Conservation (phyloP, 2,329 filamentous ascomycete species). For the Metarhizium guizhouense region DNA sequence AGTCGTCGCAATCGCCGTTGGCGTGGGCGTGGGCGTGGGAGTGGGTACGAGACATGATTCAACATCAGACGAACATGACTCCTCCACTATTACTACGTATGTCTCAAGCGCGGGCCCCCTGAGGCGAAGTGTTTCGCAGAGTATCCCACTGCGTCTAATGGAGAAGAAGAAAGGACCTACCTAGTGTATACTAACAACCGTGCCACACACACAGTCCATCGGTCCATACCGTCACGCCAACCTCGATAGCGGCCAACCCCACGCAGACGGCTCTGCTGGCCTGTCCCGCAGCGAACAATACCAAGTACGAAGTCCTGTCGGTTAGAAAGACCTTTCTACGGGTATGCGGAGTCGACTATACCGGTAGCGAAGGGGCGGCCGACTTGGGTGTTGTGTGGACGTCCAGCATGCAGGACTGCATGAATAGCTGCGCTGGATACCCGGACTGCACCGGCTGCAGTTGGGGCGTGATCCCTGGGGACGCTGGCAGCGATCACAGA, state of each 20-base stretch:
- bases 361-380: constrained; percentile 21
- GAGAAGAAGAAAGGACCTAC: too few relatives aligned
- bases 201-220: neutral
- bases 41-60: constrained; percentile 17
- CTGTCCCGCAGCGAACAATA: constrained; percentile 35
- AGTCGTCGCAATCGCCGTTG: constrained; percentile 25
- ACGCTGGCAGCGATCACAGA: constrained; percentile 26
- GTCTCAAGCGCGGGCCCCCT: neutral
- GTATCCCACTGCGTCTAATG: neutral
- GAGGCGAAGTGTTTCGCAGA: neutral
- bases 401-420: constrained; percentile 32
- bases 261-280: constrained; percentile 17
- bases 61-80: neutral
- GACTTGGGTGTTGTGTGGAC: constrained; percentile 28
- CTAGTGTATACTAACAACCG: too few relatives aligned
- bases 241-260: constrained; percentile 7
- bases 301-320: constrained; percentile 30
- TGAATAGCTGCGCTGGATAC: constrained; percentile 32
- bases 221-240: neutral
- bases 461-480: constrained; percentile 35
- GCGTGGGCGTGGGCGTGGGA: constrained; percentile 30
- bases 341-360: constrained; percentile 37
- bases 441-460: constrained; percentile 31
- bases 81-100: constrained; percentile 3
- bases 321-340: constrained; percentile 32